phyloP scores from a whole-genome alignment of 2,329 filamentous ascomycete genomes.

The Juglanconis juglandina region DNA sequence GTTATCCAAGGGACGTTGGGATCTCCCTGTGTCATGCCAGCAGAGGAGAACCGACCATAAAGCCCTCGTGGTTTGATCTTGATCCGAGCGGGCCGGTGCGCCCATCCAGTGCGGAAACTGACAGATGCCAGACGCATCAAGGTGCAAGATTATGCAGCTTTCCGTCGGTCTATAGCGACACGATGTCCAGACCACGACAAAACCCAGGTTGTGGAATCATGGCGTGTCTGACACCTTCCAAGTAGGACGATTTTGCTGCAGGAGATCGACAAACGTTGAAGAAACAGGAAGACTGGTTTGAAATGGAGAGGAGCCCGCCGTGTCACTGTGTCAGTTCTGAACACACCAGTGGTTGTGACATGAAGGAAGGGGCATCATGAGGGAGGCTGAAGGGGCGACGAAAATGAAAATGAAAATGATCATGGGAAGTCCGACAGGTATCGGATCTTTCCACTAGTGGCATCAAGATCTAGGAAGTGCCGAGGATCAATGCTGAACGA shows the following conservation, averaged over 20 bases:
- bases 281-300: not conserved
- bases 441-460: not conserved
- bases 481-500: too few relatives aligned
- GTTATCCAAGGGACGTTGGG: not conserved
- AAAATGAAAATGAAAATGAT: not conserved
- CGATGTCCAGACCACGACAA: not conserved
- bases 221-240: slow-evolving; percentile 3
- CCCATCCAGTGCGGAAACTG: slow-evolving; percentile 6
- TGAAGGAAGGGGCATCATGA: not conserved
- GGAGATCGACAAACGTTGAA: not conserved
- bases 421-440: not conserved
- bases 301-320: not conserved
- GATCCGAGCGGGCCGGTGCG: slow-evolving; percentile 3
- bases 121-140: slow-evolving; percentile 14
- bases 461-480: not conserved
- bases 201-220: not conserved
- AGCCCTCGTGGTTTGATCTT: not conserved
- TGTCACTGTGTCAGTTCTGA: slow-evolving; percentile 4
- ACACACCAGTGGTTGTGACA: not conserved
- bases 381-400: not conserved
- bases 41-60: not conserved
- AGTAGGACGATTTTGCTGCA: not conserved
- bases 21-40: not conserved
- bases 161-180: slow-evolving; percentile 4
- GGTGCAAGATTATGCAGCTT: slow-evolving; percentile 16